phyloP scores from a whole-genome alignment of 352 stramenopile species.

The Phytophthora sp. region DNA sequence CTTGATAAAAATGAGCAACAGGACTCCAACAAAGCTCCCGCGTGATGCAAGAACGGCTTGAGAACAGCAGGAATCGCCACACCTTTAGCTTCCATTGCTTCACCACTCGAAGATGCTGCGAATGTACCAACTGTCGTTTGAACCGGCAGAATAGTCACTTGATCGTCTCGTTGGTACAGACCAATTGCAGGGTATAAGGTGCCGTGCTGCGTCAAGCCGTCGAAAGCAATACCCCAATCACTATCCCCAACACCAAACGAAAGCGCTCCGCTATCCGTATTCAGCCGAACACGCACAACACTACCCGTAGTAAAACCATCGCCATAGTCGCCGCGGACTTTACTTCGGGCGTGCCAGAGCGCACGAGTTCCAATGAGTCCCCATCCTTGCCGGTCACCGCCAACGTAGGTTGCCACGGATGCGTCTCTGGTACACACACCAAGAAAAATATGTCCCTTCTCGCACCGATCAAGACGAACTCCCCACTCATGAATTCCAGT shows the following conservation, averaged over 20 bases:
- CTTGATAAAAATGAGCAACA: constrained; percentile 58
- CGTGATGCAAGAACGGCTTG: constrained; percentile 80
- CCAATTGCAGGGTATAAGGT: constrained; percentile 88
- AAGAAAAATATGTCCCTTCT: constrained; percentile 92
- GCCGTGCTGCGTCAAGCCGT: constrained; percentile 88
- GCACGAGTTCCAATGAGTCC: constrained; percentile 89
- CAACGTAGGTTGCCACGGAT: constrained; percentile 88
- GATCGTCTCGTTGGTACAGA: constrained; percentile 89
- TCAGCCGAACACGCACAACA: constrained; percentile 80
- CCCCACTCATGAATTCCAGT: constrained; percentile 89
- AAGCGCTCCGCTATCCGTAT: constrained; percentile 87
- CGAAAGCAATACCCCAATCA: constrained; percentile 90
- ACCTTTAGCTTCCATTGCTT: constrained; percentile 40
- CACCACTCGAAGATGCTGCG: constrained; percentile 29
- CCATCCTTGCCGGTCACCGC: constrained; percentile 89
- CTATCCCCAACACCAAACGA: constrained; percentile 89
- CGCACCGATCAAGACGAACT: constrained; percentile 85
- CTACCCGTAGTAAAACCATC: constrained; percentile 89
- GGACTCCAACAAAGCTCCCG: constrained; percentile 60
- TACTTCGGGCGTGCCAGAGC: constrained; percentile 90
- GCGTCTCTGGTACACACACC: constrained; percentile 87
- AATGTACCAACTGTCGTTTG: constrained; percentile 49
- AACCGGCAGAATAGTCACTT: constrained; percentile 86
- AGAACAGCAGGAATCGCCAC: constrained; percentile 70
- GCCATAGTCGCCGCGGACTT: constrained; percentile 89